phyloP scores from a whole-genome alignment of 768 basidiomycete genomes.

The Termitomyces sp. region DNA sequence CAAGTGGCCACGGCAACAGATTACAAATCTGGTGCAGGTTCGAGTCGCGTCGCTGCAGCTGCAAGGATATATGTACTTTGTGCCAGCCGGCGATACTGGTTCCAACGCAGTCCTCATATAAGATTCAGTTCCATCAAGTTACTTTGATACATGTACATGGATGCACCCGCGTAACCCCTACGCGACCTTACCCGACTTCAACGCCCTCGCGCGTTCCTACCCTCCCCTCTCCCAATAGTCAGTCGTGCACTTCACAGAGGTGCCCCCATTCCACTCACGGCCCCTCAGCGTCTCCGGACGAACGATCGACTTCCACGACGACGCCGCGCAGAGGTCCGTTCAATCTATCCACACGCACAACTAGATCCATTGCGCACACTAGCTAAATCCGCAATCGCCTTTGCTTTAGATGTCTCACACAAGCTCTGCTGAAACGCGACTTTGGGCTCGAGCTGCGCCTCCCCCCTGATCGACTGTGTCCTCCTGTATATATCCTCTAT shows the following conservation, averaged over 20 bases:
- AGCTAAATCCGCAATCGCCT: background rate
- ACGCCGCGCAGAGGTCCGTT: slow-evolving; percentile 60
- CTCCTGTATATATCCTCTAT: slow-evolving; percentile 54
- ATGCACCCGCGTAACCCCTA: slow-evolving; percentile 43
- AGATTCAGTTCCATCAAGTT: no score
- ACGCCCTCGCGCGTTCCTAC: slow-evolving; percentile 47
- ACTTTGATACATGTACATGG: background rate
- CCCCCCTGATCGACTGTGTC: slow-evolving; percentile 74
- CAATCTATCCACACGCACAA: no score
- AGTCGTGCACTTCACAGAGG: background rate
- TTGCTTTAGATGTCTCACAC: slow-evolving; percentile 60
- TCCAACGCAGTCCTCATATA: no score
- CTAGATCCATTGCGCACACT: no score
- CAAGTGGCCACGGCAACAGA: slow-evolving; percentile 77
- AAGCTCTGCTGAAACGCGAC: slow-evolving; percentile 71
- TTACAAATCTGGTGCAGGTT: slow-evolving; percentile 52
- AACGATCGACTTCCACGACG: slow-evolving; percentile 72
- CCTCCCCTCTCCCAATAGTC: slow-evolving; percentile 28
- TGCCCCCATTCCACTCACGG: background rate
- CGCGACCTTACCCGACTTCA: slow-evolving; percentile 46
- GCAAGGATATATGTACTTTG: no score
- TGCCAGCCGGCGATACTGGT: no score
- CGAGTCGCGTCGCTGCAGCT: no score
- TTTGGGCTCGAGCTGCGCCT: slow-evolving; percentile 59
- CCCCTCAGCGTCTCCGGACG: slow-evolving; percentile 14